Conservation (phyloP, 2,329 filamentous ascomycete species). For the Claviceps fusiformis region DNA sequence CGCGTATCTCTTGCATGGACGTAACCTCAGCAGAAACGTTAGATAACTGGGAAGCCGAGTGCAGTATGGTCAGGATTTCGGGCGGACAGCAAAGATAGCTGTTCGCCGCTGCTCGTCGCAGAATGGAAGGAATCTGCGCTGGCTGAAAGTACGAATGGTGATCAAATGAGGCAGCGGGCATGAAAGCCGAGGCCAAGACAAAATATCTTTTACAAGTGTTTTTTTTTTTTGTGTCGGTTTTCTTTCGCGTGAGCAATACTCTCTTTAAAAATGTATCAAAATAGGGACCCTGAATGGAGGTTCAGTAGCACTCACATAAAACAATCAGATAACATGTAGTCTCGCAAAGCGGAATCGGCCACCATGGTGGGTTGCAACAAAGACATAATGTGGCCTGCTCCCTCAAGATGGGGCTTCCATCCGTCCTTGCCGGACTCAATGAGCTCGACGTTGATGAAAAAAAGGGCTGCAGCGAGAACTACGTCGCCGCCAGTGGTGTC, state of each 20-base stretch:
- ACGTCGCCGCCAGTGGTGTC: constrained; percentile 25
- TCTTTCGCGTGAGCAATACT: background rate
- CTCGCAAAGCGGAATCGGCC: constrained; percentile 23
- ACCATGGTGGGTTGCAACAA: constrained; percentile 21
- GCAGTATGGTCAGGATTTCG: constrained; percentile 28
- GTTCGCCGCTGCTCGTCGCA: constrained; percentile 27
- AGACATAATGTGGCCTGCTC: constrained; percentile 29
- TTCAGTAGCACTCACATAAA: constrained; percentile 23
- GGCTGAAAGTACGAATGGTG: constrained; percentile 22
- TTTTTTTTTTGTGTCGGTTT: background rate
- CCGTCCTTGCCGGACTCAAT: constrained; percentile 34
- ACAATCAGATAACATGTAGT: constrained; percentile 34
- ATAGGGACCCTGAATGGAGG: background rate
- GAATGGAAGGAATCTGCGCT: constrained; percentile 22
- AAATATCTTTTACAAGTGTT: constrained; percentile 22
- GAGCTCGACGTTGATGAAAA: constrained; percentile 37
- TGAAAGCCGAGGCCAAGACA: constrained; percentile 32
- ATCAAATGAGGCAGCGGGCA: constrained; percentile 16
- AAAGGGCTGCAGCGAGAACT: constrained; percentile 31
- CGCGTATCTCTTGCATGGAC: constrained; percentile 16
- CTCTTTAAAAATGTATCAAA: background rate
- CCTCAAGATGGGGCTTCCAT: constrained; percentile 34
- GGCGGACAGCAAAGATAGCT: constrained; percentile 35
- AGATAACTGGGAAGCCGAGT: constrained; percentile 28
- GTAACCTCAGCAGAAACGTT: constrained; percentile 14